A percentile compares a stretch with the other conserved stretches of the same genome.
phyloP scores from a whole-genome alignment of 345 rosid genomes.

The Gynandropsis gynandra region DNA sequence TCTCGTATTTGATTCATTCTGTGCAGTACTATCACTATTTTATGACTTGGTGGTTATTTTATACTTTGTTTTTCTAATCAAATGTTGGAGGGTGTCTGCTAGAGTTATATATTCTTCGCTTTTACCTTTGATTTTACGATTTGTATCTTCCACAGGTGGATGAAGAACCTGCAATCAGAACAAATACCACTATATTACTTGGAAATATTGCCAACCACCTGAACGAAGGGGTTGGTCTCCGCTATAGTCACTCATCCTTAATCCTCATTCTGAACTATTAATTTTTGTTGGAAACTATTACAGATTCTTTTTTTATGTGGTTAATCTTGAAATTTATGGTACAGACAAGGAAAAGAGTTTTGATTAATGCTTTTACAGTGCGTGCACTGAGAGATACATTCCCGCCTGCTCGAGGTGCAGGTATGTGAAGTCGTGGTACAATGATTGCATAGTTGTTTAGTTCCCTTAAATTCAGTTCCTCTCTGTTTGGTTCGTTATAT shows the following conservation, averaged over 20 bases:
- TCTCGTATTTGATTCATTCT: background rate
- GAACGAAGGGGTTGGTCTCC: constrained; percentile 77
- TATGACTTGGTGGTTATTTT: background rate
- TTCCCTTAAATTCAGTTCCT: constrained; percentile 1
- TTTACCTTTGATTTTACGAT: constrained; percentile 3
- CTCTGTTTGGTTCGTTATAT: background rate
- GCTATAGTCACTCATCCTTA: constrained; percentile 10
- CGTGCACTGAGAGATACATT: constrained; percentile 97
- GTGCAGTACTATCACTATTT: background rate
- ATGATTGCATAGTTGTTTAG: constrained; percentile 6
- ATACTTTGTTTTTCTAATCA: background rate
- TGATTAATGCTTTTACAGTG: constrained; percentile 96
- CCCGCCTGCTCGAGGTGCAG: constrained; percentile 99
- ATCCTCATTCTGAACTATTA: constrained; percentile 3
- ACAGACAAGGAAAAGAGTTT: constrained; percentile 92
- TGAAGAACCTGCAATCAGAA: constrained; percentile 97
- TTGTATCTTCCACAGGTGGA: constrained; percentile 60
- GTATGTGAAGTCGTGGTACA: constrained; percentile 33
- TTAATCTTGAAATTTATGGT: constrained; percentile 22
- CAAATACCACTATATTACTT: constrained; percentile 94
- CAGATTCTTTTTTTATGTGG: constrained; percentile 9
- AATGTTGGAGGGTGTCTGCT: background rate
- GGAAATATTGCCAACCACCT: constrained; percentile 89
- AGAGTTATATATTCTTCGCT: background rate
- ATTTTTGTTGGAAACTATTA: background rate